Conservation (phyloP, 2,329 filamentous ascomycete genomes). For the Diaporthe vaccinii region DNA sequence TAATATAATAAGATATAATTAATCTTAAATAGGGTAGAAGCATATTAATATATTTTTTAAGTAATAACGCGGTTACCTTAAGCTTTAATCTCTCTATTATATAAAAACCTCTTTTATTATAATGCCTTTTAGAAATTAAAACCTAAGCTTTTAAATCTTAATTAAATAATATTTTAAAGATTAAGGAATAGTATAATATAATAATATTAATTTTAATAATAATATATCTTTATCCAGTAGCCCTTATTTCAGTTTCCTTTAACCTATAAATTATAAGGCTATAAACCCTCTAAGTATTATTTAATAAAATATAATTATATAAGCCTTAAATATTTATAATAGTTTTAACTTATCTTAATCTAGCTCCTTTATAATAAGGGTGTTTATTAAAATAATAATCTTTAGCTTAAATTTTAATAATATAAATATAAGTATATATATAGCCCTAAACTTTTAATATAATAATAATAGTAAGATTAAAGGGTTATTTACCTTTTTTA, state of each 20-base stretch:
- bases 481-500: background rate
- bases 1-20: background rate
- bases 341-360: background rate
- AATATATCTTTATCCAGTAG: background rate
- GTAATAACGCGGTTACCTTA: background rate
- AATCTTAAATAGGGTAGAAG: background rate
- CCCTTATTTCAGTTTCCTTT: background rate
- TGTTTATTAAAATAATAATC: background rate
- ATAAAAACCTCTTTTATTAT: background rate
- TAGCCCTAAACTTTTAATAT: background rate
- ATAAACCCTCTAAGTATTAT: background rate
- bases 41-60: background rate
- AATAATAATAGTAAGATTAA: background rate
- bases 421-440: background rate
- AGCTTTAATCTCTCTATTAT: background rate
- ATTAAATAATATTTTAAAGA: background rate
- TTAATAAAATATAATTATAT: background rate
- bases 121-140: background rate
- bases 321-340: background rate
- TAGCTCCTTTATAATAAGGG: background rate
- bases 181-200: background rate
- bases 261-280: background rate
- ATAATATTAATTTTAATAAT: background rate
- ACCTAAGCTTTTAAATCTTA: background rate
- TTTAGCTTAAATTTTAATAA: background rate